Conservation (phyloP, 2,329 filamentous ascomycete species). For the Microdochium nivale region DNA sequence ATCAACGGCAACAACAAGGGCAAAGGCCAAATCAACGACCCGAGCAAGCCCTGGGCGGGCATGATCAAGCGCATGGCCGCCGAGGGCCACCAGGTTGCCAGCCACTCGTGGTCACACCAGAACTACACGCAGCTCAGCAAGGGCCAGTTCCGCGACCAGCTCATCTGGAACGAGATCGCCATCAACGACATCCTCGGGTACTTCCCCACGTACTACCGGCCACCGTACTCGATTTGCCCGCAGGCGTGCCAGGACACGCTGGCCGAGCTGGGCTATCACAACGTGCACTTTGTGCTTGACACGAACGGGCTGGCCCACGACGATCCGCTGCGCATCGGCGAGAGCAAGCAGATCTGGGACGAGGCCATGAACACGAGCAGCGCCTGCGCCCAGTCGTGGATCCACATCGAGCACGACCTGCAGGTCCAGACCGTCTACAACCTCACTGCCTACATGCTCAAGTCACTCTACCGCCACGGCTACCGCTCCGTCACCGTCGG, state of each 20-base stretch:
- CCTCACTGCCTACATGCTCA: slow-evolving; percentile 34
- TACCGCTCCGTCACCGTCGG: slow-evolving; percentile 43
- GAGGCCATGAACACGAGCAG: slow-evolving; percentile 18
- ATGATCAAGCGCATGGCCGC: slow-evolving; percentile 20
- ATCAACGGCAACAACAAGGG: slow-evolving; percentile 44
- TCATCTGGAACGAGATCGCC: slow-evolving; percentile 24
- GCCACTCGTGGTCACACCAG: slow-evolving; percentile 23
- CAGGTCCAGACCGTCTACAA: slow-evolving; percentile 37
- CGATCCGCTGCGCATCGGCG: slow-evolving; percentile 20
- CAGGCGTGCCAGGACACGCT: slow-evolving; percentile 15
- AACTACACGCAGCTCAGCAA: slow-evolving; percentile 20
- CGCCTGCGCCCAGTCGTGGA: slow-evolving; percentile 17
- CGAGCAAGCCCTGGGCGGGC: not conserved
- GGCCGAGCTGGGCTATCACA: slow-evolving; percentile 20
- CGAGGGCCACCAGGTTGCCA: slow-evolving; percentile 23
- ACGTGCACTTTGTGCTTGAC: slow-evolving; percentile 20
- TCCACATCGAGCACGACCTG: slow-evolving; percentile 36
- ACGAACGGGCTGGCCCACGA: slow-evolving; percentile 20
- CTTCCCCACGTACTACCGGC: slow-evolving; percentile 24
- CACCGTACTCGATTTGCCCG: slow-evolving; percentile 21
- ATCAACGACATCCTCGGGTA: slow-evolving; percentile 23
- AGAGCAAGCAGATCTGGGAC: slow-evolving; percentile 27
- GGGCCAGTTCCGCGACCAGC: slow-evolving; percentile 19
- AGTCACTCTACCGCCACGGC: slow-evolving; percentile 30
- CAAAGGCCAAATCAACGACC: slow-evolving; percentile 41